Conservation (phyloP, 2,329 filamentous ascomycete genomes). For the Apiospora kogelbergensis region DNA sequence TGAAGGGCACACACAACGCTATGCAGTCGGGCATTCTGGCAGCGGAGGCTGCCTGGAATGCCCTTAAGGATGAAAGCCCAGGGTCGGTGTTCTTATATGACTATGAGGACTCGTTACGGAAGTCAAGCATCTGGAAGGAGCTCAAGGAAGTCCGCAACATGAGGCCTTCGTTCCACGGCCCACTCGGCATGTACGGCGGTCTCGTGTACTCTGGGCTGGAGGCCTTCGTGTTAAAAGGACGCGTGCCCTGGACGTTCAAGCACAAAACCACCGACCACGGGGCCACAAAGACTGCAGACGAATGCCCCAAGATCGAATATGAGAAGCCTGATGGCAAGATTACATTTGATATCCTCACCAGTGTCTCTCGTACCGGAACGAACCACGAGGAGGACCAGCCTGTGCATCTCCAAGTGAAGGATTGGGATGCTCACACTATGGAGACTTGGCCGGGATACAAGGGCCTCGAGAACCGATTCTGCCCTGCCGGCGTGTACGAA, state of each 20-base stretch:
- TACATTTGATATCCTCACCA: conserved; percentile 93
- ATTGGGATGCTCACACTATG: conserved; percentile 89
- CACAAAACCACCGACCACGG: conserved; percentile 77
- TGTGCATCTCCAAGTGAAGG: conserved; percentile 89
- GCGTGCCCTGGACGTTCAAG: conserved; percentile 86
- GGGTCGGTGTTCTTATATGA: conserved; percentile 88
- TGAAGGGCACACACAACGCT: conserved; percentile 96
- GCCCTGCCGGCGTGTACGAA: conserved; percentile 95
- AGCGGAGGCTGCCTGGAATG: conserved; percentile 83
- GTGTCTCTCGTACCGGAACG: conserved; percentile 90
- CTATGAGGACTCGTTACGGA: conserved; percentile 86
- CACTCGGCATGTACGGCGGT: conserved; percentile 85
- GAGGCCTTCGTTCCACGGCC: conserved; percentile 88
- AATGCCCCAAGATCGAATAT: conserved; percentile 89
- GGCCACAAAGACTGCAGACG: conserved; percentile 76
- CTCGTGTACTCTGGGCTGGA: conserved; percentile 92
- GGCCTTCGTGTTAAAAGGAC: conserved; percentile 82
- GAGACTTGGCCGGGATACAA: conserved; percentile 84
- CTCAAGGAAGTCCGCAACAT: conserved; percentile 96
- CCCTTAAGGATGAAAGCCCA: conserved; percentile 57
- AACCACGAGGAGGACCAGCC: conserved; percentile 99
- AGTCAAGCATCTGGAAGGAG: conserved; percentile 90
- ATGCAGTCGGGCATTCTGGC: conserved; percentile 98
- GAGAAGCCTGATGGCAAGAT: conserved; percentile 95
- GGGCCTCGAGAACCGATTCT: conserved; percentile 94